Percentiles rank a stretch among this genome's conserved stretches.
These are phyloP conservation scores for Terfezia claveryi DNA, from an alignment of 495 filamentous ascomycete genomes.

Conservation along the genomic window DNA sequence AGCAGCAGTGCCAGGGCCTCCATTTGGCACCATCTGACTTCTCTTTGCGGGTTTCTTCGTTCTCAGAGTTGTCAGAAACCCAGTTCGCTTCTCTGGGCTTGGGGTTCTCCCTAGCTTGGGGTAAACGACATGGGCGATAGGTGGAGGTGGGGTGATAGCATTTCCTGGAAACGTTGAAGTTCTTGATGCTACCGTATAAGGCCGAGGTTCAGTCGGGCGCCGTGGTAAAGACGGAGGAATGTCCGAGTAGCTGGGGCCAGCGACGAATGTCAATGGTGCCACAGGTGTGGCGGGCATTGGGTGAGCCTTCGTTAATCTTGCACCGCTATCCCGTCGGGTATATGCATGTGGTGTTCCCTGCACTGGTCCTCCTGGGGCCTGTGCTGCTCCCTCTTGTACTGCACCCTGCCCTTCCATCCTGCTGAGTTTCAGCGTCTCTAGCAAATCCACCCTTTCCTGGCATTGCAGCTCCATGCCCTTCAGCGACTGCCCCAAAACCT, in stretches of 20 bases:
- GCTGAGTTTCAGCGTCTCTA: conserved; percentile 61
- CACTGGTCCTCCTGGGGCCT: not conserved
- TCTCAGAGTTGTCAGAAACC: conserved; percentile 65
- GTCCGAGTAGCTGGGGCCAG: conserved; percentile 53
- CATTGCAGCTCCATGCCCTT: conserved; percentile 72
- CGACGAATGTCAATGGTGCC: conserved; percentile 11
- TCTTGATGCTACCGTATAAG: not conserved
- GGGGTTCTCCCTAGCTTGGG: conserved; percentile 35
- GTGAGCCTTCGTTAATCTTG: too few relatives aligned
- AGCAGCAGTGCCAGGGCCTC: conserved; percentile 35
- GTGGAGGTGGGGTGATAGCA: conserved; percentile 1
- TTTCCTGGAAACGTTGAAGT: not conserved
- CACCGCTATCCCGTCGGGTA: too few relatives aligned
- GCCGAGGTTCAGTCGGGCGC: conserved; percentile 33
- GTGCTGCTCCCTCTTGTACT: not conserved
- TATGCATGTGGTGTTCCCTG: not conserved
- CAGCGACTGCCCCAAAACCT: conserved; percentile 57
- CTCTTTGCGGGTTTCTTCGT: conserved; percentile 15
- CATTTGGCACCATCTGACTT: conserved; percentile 21
- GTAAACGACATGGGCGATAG: not conserved
- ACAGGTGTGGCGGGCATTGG: not conserved
- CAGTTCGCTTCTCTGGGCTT: conserved; percentile 57
- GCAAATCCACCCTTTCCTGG: conserved; percentile 74
- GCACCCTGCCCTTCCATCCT: conserved; percentile 31
- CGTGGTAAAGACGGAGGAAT: conserved; percentile 40